Percentiles rank a stretch among this genome's conserved stretches.
These are phyloP conservation scores for Suillus plorans DNA, from an alignment of 768 basidiomycete species.

Conservation along the genomic window DNA sequence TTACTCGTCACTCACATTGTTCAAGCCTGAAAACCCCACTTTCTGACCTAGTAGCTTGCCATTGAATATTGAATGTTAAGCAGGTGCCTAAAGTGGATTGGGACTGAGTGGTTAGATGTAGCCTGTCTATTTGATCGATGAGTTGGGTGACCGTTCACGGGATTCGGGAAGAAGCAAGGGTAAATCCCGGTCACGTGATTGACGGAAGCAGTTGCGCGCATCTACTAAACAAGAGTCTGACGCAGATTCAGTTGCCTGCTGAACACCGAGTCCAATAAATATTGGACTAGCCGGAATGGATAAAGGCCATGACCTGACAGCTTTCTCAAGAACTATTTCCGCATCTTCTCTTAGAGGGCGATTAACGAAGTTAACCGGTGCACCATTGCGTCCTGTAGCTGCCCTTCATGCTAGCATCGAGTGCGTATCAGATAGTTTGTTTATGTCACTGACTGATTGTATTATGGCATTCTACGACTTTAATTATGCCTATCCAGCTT, in stretches of 20 bases:
- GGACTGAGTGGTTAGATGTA: not conserved
- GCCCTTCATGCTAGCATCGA: conserved; percentile 73
- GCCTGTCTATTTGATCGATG: not conserved
- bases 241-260: conserved; percentile 1
- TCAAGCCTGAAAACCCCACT: not conserved
- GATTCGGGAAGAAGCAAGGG: not conserved
- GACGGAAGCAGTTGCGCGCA: not conserved
- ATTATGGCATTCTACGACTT: not conserved
- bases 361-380: conserved; percentile 58
- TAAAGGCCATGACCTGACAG: conserved; percentile 27
- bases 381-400: conserved; percentile 61
- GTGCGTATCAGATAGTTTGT: conserved; percentile 40
- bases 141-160: not conserved
- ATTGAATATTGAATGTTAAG: not conserved
- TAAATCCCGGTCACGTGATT: not conserved
- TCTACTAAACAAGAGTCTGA: not conserved
- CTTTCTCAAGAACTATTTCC: conserved; percentile 53
- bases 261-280: conserved; percentile 1
- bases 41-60: not conserved
- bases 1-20: not conserved
- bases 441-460: not conserved
- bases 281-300: conserved; percentile 28
- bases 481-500: conserved; percentile 52
- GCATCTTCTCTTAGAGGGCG: conserved; percentile 61
- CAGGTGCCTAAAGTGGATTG: not conserved